Base-by-base conservation (phyloP, 805 yeast genomes). In the Vanderwaltozyma yarrowii region DNA sequence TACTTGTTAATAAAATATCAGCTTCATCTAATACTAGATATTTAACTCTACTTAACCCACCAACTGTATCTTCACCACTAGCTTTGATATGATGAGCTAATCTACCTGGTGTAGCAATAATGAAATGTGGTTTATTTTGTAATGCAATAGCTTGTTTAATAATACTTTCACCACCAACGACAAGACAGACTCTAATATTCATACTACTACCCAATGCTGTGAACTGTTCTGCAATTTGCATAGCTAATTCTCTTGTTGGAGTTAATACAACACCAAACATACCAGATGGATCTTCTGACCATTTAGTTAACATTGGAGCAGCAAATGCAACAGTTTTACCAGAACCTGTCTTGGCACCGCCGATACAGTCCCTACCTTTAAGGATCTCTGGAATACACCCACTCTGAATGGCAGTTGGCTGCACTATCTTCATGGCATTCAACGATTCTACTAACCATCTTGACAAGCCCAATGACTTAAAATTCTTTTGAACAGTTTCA, bases 241-340 rank as follows among this genome's bases (percentile, higher is more conserved):
- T 66, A 0, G 99, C 98, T 51, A 89, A 69, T 58, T 92, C 98
- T 61, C 99, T 70, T 0, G 89, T 80, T 4, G 98, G 98, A 0
- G 98, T 92, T 40, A 92, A 60, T 1, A 92, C 73, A 2, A 92
- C 64, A 3, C 96, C 98, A 60, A 70, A 92, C 28, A 92, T 82
- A 1, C 96, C 98, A 59, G 73, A 73, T 1, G 98, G 98, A 57
- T 92, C 97, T 47, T 80, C 82, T 0, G 96, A 83, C 96, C 97
- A 92, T 53, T 80, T 71, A 1, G 94, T 76, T 39, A 92, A 66
- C 85, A 92, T 89, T 2, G 98, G 98, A n/a, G 86, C 94, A 1
- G 89, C 97, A 70, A 92, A 92, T 1, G 97, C 96, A 17, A 92
- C 78, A 2, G 98, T 92, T 58, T 92, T 92, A 73, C 98, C 98